Percentiles rank a stretch among this genome's conserved stretches.
These are phyloP conservation scores for Coemansia sp. DNA, from an alignment of 192 early-diverging fungal species.

Conservation along the genomic window DNA sequence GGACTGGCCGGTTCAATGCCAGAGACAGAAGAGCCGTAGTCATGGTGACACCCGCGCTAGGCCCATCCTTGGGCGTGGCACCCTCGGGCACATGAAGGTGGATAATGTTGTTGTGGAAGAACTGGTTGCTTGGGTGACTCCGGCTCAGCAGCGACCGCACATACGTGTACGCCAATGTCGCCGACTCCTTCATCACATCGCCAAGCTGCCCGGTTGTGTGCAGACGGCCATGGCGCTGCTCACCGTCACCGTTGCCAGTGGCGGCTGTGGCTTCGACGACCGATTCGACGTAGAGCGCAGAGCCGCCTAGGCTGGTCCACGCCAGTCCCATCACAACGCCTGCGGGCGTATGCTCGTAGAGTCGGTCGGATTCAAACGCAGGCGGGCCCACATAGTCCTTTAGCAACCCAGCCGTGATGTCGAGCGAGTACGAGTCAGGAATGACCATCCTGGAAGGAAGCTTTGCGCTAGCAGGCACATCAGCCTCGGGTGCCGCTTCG, in stretches of 20 bases:
- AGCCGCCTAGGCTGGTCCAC: conserved; percentile 96
- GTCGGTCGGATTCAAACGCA: conserved; percentile 80
- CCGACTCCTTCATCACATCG: conserved; percentile 99
- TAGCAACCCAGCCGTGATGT: conserved; percentile 68
- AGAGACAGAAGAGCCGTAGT: conserved; percentile 90
- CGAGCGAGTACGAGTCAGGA: conserved; percentile 58
- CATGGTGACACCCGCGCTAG: conserved; percentile 95
- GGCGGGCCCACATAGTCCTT: conserved; percentile 94
- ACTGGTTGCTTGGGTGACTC: conserved; percentile 78
- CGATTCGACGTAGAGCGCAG: conserved; percentile 93
- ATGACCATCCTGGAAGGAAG: conserved; percentile 38
- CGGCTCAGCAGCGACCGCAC: conserved; percentile 78
- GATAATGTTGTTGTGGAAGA: conserved; percentile 87
- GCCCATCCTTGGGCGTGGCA: conserved; percentile 97
- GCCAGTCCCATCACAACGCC: conserved; percentile 99
- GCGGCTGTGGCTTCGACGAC: conserved; percentile 79
- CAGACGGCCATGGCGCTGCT: conserved; percentile 58
- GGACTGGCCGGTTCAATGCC: conserved; percentile 74
- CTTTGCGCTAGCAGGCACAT: neutral
- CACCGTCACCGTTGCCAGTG: conserved; percentile 16
- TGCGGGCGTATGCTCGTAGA: conserved; percentile 87
- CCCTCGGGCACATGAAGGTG: conserved; percentile 98
- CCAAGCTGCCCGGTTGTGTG: conserved; percentile 94
- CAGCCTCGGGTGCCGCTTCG: neutral
- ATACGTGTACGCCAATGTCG: conserved; percentile 94